Evolutionary conservation across 2,329 filamentous ascomycete genomes (phyloP), one percentile per base, ranked within the genome.

Genomic region (Aspergillus ustus): DNA sequence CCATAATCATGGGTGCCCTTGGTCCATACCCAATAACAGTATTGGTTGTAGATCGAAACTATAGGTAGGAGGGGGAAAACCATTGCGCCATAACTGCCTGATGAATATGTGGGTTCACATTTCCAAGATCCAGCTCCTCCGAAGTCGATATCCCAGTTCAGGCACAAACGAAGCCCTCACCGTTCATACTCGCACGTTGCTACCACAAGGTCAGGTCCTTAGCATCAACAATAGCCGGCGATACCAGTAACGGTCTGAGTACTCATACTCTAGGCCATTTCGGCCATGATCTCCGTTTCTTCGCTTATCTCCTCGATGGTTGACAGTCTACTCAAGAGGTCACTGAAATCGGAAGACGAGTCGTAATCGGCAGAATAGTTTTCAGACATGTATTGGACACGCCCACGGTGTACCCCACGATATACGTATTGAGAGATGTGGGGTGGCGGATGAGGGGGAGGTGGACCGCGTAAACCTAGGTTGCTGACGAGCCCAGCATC

Each of bases 401-500:
- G 51, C 25, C 43, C 28, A 50, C 54, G 34, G 15, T 50, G 54
- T 19, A 22, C 46, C 11, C 22, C 57, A 46, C 40, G 28, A 8
- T 59, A 52, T 13, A n/a, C 19, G 25, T 54, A 51, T 22, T 49
- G 48, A 8, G 57, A 29, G 19, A 43, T 7, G 53, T 59, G 57
- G 43, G 57, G 52, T 20, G 52, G 57, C 37, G 44, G 58, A 43
- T 15, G 40, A 22, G 50, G 37, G 40, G 31, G 7, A 31, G 34
- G n/a, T 28, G 20, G 22, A 3, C 45, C 40, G 17, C 54, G 53
- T 49, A 57, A n/a, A 3, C 65, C 67, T 22, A 69, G 25, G 51
- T 66, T 61, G n/a, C 65, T 66, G 15, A 76, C 64, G 8, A 67
- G 28, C 28, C 61, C 48, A 8, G 66, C 68, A 58, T 73, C 63